A percentile compares a stretch with the other conserved stretches of the same genome.
Evolutionary conservation across 352 stramenopile species (phyloP).

Genomic region (Phytophthora crassamura): DNA sequence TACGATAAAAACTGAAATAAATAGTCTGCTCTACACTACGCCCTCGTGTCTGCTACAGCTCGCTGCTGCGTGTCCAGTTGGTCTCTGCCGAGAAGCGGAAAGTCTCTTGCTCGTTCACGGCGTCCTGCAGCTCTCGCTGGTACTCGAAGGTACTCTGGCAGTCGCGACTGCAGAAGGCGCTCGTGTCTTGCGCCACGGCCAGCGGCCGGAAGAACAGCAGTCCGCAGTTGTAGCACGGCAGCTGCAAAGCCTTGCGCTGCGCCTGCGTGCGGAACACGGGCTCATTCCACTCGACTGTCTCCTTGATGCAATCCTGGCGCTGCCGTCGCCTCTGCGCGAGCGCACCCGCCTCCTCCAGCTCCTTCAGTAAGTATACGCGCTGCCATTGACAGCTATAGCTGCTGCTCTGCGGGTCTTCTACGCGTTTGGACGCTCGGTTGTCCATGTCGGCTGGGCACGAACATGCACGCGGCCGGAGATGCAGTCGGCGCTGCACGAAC

Average conservation of each 20-base stretch:
- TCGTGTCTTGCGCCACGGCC: constrained; percentile 27
- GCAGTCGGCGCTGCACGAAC: constrained; percentile 48
- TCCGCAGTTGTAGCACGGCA: constrained; percentile 60
- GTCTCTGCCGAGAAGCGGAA: constrained; percentile 16
- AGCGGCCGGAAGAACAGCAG: constrained; percentile 53
- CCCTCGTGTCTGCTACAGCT: constrained; percentile 22
- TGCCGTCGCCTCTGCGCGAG: constrained; percentile 27
- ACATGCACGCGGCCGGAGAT: constrained; percentile 38
- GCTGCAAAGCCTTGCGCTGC: constrained; percentile 40
- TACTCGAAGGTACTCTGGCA: constrained; percentile 72
- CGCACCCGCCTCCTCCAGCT: constrained; percentile 41
- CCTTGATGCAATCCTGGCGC: constrained; percentile 29
- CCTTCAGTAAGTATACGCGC: constrained; percentile 48
- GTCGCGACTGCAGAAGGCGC: constrained; percentile 65
- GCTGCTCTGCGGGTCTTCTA: constrained; percentile 3
- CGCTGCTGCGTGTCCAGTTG: constrained; percentile 31
- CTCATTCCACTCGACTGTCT: constrained; percentile 29
- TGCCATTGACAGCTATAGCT: constrained; percentile 40
- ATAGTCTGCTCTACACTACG: constrained; percentile 36
- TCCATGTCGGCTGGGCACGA: constrained; percentile 40
- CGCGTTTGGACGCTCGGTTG: constrained; percentile 5
- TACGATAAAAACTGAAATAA: constrained; percentile 34
- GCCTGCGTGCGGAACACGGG: constrained; percentile 14
- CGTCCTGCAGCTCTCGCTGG: constrained; percentile 45
- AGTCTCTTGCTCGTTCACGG: constrained; percentile 39